A percentile compares a stretch with the other conserved stretches of the same genome.
phyloP scores from a whole-genome alignment of 2,329 filamentous ascomycete species.

The Acarospora socialis region DNA sequence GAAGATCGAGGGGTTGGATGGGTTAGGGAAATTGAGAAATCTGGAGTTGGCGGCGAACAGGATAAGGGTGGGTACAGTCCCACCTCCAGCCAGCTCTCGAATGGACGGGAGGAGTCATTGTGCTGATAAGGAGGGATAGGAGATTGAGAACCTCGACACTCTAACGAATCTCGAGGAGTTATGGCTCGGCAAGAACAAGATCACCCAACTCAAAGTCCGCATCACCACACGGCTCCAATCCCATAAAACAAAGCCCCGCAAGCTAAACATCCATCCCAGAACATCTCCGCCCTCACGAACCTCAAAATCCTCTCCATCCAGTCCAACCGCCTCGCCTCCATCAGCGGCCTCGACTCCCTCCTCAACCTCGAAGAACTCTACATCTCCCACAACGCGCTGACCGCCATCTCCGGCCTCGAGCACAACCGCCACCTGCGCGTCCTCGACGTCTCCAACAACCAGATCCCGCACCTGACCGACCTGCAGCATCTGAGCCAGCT shows the following conservation, averaged over 20 bases:
- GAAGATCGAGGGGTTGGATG: conserved; percentile 71
- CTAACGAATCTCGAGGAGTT: conserved; percentile 70
- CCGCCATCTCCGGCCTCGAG: conserved; percentile 59
- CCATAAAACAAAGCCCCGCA: not conserved
- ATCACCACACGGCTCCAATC: not conserved
- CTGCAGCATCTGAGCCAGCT: conserved; percentile 54
- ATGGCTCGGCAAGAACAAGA: conserved; percentile 96
- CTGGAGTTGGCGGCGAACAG: conserved; percentile 86
- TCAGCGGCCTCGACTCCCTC: conserved; percentile 61
- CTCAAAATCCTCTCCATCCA: conserved; percentile 86
- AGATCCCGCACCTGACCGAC: conserved; percentile 59
- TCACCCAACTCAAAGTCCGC: conserved; percentile 57
- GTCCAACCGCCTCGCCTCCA: conserved; percentile 74
- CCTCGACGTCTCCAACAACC: conserved; percentile 82
- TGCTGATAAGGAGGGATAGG: conserved; percentile 23
- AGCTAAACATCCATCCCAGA: conserved; percentile 22
- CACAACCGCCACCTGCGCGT: conserved; percentile 53
- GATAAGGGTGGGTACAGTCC: conserved; percentile 43
- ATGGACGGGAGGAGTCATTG: conserved; percentile 1
- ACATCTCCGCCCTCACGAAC: conserved; percentile 59
- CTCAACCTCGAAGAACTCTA: conserved; percentile 81
- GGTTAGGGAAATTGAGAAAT: conserved; percentile 59
- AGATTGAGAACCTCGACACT: conserved; percentile 71
- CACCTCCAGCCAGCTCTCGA: too few relatives aligned
- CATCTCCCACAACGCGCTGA: conserved; percentile 86